Base-by-base conservation (phyloP, 352 stramenopile species). In the Pythium periplocum region DNA sequence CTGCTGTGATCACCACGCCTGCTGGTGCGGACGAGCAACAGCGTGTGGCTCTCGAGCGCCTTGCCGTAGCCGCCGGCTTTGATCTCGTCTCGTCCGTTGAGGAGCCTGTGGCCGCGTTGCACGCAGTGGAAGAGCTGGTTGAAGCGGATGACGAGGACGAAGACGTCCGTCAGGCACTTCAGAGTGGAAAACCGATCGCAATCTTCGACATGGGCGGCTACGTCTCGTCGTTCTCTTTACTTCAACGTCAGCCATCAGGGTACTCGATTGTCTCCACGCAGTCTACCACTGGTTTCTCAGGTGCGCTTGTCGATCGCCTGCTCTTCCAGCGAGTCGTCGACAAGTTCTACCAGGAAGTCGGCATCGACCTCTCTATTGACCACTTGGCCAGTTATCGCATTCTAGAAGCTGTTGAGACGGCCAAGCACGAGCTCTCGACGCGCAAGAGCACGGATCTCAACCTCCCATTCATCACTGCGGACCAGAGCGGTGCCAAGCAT, bases 181-280 rank as follows among this genome's bases (percentile, higher is more conserved):
- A 32, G 58, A 64, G 5, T 41, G 61, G 35, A 35, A 26, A 26
- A 26, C 54, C 49, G 2, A 80, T 88, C 37, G 80, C 66, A 3
- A 75, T 91, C 9, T 77, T 91, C 34, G 78, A 91, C 52, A 87
- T 90, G 54, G 80, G 80, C 36, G 80, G 78, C 39, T 86, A 71
- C 51, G 51, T 66, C 4, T 86, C 78, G 37, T 73, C 68, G 8
- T 61, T 86, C 12, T 81, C 75, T 2, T 42, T 89, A 26, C 59
- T 91, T 0, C 35, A 83, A 42, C 57, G 51, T 26, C 51, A 68
- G 72, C 38, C 48, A 68, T 37, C 51, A 7, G 59, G 35, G 10
- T 88, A 75, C 35, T 56, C 51, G n/a, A 44, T 86, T 36, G 53
- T 85, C 4, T 61, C 64, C 6, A 74, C 66, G 4, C 34, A 62